Conservation (phyloP, 345 rosid species). For the Corymbia maculata region DNA sequence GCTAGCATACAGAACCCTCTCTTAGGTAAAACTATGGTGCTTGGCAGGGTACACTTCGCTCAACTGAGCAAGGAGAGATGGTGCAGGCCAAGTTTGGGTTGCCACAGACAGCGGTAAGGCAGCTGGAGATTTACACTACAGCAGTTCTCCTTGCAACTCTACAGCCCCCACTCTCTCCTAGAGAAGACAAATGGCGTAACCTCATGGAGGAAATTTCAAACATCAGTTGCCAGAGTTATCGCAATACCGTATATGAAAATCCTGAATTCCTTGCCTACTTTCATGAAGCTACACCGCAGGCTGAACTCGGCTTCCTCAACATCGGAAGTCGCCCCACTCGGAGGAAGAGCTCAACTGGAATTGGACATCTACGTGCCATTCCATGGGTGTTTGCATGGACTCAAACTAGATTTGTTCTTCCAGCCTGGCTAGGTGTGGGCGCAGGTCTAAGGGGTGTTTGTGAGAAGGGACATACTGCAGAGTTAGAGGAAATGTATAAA, state of each 20-base stretch:
- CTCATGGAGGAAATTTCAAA: constrained; percentile 94
- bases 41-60: constrained; percentile 81
- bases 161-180: constrained; percentile 81
- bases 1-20: neutral
- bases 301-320: constrained; percentile 90
- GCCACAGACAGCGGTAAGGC: constrained; percentile 86
- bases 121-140: constrained; percentile 90
- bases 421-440: constrained; percentile 99
- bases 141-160: constrained; percentile 91
- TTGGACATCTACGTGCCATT: constrained; percentile 94
- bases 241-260: constrained; percentile 76
- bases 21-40: neutral
- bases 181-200: constrained; percentile 87
- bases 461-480: constrained; percentile 69
- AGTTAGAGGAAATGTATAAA: constrained; percentile 73
- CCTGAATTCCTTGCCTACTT: constrained; percentile 91
- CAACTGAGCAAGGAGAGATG: constrained; percentile 99
- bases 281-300: constrained; percentile 96
- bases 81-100: constrained; percentile 97
- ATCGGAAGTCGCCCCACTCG: constrained; percentile 94
- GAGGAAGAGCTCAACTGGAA: constrained; percentile 79
- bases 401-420: constrained; percentile 94
- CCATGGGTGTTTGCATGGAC: constrained; percentile 99
- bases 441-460: constrained; percentile 76
- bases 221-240: constrained; percentile 65